These are phyloP conservation scores for Rubus idaeus DNA, from an alignment of 306 rosid genomes.

Conservation along the genomic window DNA sequence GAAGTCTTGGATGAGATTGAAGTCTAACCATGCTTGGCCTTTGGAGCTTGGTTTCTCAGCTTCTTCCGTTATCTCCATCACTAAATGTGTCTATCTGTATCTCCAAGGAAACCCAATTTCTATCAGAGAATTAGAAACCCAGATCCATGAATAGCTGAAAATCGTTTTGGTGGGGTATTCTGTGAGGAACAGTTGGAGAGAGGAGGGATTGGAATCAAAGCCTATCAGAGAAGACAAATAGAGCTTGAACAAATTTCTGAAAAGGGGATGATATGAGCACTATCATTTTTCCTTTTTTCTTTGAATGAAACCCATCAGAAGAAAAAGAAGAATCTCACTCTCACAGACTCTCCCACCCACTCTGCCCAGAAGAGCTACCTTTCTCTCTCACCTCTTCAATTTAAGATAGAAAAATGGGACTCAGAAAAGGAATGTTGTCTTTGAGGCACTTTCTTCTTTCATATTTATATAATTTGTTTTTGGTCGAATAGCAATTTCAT, in stretches of 20 bases:
- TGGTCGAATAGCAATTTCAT: background rate
- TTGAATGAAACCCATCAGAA: conserved; percentile 43
- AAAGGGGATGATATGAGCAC: conserved; percentile 43
- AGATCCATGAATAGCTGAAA: conserved; percentile 34
- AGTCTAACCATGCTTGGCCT: conserved; percentile 93
- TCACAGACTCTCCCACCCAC: conserved; percentile 24
- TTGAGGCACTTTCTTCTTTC: background rate
- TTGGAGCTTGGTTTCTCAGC: conserved; percentile 62
- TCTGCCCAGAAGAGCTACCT: conserved; percentile 3
- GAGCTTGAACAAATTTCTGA: conserved; percentile 61
- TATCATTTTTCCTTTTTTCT: conserved; percentile 16
- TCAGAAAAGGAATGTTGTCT: conserved; percentile 11
- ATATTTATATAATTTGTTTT: background rate
- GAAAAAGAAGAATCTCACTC: conserved; percentile 15
- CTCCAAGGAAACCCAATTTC: background rate
- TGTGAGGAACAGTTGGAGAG: conserved; percentile 27
- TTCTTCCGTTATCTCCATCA: conserved; percentile 50
- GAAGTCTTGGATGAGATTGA: conserved; percentile 5
- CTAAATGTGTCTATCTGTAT: conserved; percentile 4
- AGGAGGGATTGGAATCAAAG: conserved; percentile 57
- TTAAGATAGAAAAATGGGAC: conserved; percentile 13
- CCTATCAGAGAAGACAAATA: conserved; percentile 70
- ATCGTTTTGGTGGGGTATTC: conserved; percentile 46
- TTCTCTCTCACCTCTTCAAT: conserved; percentile 13
- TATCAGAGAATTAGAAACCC: conserved; percentile 23